Percentiles rank a stretch among this genome's conserved stretches.
Conservation (phyloP, 208 protist genomes). For the Trypanosoma mega region DNA sequence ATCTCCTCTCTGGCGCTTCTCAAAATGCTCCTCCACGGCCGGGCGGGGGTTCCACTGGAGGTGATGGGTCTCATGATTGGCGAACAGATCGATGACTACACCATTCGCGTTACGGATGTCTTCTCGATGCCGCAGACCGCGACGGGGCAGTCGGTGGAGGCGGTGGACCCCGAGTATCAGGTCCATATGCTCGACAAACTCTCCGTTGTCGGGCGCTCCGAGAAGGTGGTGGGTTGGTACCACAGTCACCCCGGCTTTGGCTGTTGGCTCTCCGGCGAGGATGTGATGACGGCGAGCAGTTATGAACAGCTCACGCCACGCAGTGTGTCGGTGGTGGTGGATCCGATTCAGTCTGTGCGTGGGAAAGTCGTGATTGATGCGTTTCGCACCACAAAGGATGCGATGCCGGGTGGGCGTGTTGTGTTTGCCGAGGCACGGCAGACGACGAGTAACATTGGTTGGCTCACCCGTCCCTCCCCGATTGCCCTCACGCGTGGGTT, state of each 20-base stretch:
- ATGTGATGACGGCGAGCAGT: constrained; percentile 98
- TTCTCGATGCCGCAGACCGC: constrained; percentile 99
- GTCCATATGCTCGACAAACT: constrained; percentile 99
- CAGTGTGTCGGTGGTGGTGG: constrained; percentile 99
- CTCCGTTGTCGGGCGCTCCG: constrained; percentile 97
- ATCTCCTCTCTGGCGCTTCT: constrained; percentile 99
- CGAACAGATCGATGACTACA: constrained; percentile 99
- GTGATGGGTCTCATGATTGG: constrained; percentile 99
- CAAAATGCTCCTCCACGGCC: constrained; percentile 99
- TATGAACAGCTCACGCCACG: constrained; percentile 98
- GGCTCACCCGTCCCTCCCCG: constrained; percentile 98
- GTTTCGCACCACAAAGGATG: constrained; percentile 96
- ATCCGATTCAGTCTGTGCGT: constrained; percentile 99
- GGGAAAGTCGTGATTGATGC: constrained; percentile 99
- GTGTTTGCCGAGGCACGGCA: constrained; percentile 95
- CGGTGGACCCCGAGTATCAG: constrained; percentile 99
- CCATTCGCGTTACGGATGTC: constrained; percentile 98
- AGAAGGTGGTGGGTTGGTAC: constrained; percentile 99
- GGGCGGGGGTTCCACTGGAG: constrained; percentile 99
- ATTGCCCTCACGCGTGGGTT: constrained; percentile 98
- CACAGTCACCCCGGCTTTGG: constrained; percentile 99
- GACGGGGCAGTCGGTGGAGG: constrained; percentile 98
- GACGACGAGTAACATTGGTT: constrained; percentile 99
- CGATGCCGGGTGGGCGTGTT: constrained; percentile 40
- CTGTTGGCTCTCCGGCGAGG: constrained; percentile 99